Conservation (phyloP, 2,329 filamentous ascomycete genomes). For the Trichoderma guizhouense region DNA sequence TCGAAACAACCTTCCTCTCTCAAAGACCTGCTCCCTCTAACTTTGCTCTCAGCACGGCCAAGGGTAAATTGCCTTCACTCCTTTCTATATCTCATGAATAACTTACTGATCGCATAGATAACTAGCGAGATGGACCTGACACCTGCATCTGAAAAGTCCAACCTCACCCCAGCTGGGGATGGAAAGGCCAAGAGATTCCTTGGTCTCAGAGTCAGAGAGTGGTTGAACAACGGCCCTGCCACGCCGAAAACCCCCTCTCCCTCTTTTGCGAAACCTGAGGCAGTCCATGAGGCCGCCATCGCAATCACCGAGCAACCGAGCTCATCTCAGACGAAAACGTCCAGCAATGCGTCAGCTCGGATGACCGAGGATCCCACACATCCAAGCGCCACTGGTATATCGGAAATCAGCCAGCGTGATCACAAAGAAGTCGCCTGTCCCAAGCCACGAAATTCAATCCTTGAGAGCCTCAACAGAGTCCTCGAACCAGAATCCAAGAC, state of each 20-base stretch:
- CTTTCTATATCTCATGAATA: background rate
- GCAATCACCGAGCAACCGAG: background rate
- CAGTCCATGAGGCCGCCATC: background rate
- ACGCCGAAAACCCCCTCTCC: background rate
- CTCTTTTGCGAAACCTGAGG: background rate
- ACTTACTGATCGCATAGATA: background rate
- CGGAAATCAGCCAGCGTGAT: background rate
- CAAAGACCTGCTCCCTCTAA: background rate
- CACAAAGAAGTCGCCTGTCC: background rate
- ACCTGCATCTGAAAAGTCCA: background rate
- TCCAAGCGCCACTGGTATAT: background rate
- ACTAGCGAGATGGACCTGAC: background rate
- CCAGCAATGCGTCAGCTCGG: background rate
- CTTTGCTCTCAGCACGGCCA: background rate
- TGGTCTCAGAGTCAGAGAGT: background rate
- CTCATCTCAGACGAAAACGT: background rate
- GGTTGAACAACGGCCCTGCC: background rate
- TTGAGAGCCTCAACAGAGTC: background rate
- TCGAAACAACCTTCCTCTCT: background rate
- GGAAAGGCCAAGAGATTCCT: background rate
- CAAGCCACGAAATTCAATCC: background rate
- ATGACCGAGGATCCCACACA: background rate
- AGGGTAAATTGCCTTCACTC: background rate
- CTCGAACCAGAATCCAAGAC: background rate
- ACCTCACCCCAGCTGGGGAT: background rate